Evolutionary conservation across 768 basidiomycete genomes (phyloP).

Genomic region (Auriculariales sp.): DNA sequence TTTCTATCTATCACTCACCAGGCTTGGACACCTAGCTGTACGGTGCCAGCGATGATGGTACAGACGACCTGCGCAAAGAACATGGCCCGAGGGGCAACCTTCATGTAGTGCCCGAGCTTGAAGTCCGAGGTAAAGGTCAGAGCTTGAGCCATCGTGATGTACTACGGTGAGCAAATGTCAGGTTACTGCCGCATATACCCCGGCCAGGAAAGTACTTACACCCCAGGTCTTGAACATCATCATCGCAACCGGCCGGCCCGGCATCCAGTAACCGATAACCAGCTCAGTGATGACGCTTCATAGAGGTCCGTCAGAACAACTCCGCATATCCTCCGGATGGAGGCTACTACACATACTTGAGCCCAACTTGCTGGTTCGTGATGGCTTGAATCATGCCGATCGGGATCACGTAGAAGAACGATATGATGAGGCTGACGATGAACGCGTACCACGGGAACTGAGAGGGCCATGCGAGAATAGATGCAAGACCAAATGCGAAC

Average conservation of each 20-base stretch:
- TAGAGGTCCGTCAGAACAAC: too few species aligned
- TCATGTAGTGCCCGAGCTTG: conserved; percentile 31
- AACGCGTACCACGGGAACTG: conserved; percentile 61
- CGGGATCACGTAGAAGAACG: conserved; percentile 46
- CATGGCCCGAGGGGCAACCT: conserved; percentile 13
- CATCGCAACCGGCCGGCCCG: conserved; percentile 59
- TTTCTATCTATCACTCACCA: too few species aligned
- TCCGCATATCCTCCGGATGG: neutral
- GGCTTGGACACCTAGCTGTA: conserved; percentile 49
- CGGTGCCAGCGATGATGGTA: conserved; percentile 44
- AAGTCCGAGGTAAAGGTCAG: conserved; percentile 58
- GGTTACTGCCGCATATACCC: conserved; percentile 16
- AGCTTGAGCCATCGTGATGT: conserved; percentile 46
- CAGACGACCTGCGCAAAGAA: conserved; percentile 18
- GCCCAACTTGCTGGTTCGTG: conserved; percentile 40
- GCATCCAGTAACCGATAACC: conserved; percentile 41
- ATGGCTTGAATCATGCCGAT: conserved; percentile 75
- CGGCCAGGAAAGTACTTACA: neutral
- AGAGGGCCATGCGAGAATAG: conserved; percentile 60
- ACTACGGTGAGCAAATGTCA: conserved; percentile 57
- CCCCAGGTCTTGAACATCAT: conserved; percentile 54
- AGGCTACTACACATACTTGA: neutral
- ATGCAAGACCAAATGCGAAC: conserved; percentile 53
- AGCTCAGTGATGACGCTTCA: conserved; percentile 56
- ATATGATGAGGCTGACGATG: conserved; percentile 32